Evolutionary conservation across 768 basidiomycete species (phyloP).

Genomic region (Panaeolus cyanescens): DNA sequence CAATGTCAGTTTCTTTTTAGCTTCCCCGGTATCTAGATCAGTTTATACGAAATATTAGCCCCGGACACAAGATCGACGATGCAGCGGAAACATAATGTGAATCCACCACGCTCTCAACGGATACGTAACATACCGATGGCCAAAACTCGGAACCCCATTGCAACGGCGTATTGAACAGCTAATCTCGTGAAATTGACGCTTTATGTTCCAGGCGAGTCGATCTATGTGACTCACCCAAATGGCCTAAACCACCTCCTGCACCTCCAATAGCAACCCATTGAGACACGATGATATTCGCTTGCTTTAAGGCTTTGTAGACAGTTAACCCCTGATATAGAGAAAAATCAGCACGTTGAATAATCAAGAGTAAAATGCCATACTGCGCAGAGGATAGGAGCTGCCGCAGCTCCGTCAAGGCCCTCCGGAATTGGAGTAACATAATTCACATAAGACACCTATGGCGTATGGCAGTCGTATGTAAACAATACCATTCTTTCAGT

Average conservation of each 20-base stretch:
- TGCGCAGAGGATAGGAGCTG: constrained; percentile 75
- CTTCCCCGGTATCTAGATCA: constrained; percentile 69
- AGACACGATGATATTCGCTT: constrained; percentile 57
- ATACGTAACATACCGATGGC: constrained; percentile 37
- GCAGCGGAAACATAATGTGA: not conserved
- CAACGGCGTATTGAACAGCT: constrained; percentile 79
- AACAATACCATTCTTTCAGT: constrained; percentile 1
- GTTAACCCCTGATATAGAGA: constrained; percentile 65
- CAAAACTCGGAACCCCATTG: constrained; percentile 72
- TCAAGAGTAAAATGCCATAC: constrained; percentile 32
- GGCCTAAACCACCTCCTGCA: constrained; percentile 79
- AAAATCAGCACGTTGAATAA: not conserved
- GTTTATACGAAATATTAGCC: constrained; percentile 19
- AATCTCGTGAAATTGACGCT: not conserved
- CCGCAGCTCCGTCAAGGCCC: constrained; percentile 56
- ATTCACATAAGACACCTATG: constrained; percentile 59
- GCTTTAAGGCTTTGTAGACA: constrained; percentile 79
- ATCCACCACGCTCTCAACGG: not conserved
- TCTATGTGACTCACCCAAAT: constrained; percentile 50
- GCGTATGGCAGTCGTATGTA: not conserved
- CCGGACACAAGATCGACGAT: not conserved
- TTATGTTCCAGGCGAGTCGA: not conserved
- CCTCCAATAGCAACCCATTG: constrained; percentile 77
- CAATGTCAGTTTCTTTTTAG: constrained; percentile 62
- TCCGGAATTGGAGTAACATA: constrained; percentile 81